A percentile compares a stretch with the other conserved stretches of the same genome.
Evolutionary conservation across 805 yeast genomes (phyloP).

Genomic region (Cyberlindnera sargentensis): DNA sequence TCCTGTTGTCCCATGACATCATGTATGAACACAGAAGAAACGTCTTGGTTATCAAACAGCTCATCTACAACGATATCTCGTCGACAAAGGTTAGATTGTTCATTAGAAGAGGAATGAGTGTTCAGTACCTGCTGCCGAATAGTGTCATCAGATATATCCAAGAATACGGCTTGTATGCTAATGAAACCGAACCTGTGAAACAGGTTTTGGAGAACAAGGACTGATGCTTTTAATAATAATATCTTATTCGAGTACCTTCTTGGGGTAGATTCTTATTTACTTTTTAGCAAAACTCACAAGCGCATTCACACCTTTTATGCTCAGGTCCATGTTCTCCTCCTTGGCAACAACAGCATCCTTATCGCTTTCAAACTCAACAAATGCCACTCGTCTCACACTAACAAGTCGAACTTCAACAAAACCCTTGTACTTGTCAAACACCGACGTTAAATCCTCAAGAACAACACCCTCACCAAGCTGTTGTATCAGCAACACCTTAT

Average conservation of each 20-base stretch:
- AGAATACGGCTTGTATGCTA: slow-evolving; percentile 78
- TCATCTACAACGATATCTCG: slow-evolving; percentile 92
- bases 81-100: slow-evolving; percentile 93
- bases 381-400: slow-evolving; percentile 61
- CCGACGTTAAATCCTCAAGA: slow-evolving; percentile 31
- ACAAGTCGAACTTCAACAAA: slow-evolving; percentile 64
- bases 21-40: slow-evolving; percentile 96
- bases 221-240: slow-evolving; percentile 6
- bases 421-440: slow-evolving; percentile 50
- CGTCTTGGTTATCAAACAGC: slow-evolving; percentile 88
- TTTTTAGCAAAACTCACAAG: slow-evolving; percentile 26
- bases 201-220: slow-evolving; percentile 55
- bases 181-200: slow-evolving; percentile 91
- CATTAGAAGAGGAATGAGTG: slow-evolving; percentile 92
- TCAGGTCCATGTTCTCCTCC: slow-evolving; percentile 18
- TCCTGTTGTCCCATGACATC: slow-evolving; percentile 87
- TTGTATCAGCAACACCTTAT: slow-evolving; percentile 63
- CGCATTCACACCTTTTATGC: slow-evolving; percentile 11
- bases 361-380: slow-evolving; percentile 67
- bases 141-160: slow-evolving; percentile 92
- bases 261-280: neutral
- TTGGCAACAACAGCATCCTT: slow-evolving; percentile 40
- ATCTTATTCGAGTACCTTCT: no score
- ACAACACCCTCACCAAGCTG: slow-evolving; percentile 43
- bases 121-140: slow-evolving; percentile 89